phyloP scores from a whole-genome alignment of 495 filamentous ascomycete species.

The Hypoxylon rickii region DNA sequence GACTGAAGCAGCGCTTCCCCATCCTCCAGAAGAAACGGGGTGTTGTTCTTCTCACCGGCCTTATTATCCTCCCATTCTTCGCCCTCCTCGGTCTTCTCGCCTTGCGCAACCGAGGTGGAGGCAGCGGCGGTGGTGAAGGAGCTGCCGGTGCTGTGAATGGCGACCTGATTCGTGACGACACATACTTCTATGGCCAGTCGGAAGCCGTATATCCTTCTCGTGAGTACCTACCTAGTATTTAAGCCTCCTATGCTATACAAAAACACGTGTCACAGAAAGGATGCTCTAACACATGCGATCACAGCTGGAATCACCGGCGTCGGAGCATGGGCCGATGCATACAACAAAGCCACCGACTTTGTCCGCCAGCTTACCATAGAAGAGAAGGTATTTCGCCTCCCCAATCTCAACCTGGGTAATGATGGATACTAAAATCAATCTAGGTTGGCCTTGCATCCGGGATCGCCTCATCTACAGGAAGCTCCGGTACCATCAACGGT shows the following conservation, averaged over 20 bases:
- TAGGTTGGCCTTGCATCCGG: slow-evolving; percentile 54
- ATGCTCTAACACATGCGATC: slow-evolving; percentile 42
- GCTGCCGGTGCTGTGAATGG: slow-evolving; percentile 23
- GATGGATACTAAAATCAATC: slow-evolving; percentile 58
- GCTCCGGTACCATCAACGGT: slow-evolving; percentile 41
- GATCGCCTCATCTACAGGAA: slow-evolving; percentile 36
- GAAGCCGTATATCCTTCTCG: slow-evolving; percentile 87
- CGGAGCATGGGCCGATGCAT: slow-evolving; percentile 71
- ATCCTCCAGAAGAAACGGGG: slow-evolving; percentile 46
- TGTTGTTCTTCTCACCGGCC: slow-evolving; percentile 38
- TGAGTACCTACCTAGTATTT: slow-evolving; percentile 65
- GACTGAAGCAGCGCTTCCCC: slow-evolving; percentile 43
- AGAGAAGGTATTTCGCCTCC: slow-evolving; percentile 69
- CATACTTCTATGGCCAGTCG: slow-evolving; percentile 59
- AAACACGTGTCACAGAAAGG: too few relatives aligned
- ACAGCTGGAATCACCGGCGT: slow-evolving; percentile 61
- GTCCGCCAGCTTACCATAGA: slow-evolving; percentile 80
- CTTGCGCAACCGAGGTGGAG: slow-evolving; percentile 23
- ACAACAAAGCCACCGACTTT: slow-evolving; percentile 73
- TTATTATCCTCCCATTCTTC: slow-evolving; percentile 43
- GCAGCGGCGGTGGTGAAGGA: not conserved
- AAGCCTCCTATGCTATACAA: too few relatives aligned
- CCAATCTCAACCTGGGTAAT: slow-evolving; percentile 11
- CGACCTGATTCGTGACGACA: slow-evolving; percentile 46
- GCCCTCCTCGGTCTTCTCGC: slow-evolving; percentile 36